Conservation (phyloP, 148 eudicot species). For the Silene uniflora region DNA sequence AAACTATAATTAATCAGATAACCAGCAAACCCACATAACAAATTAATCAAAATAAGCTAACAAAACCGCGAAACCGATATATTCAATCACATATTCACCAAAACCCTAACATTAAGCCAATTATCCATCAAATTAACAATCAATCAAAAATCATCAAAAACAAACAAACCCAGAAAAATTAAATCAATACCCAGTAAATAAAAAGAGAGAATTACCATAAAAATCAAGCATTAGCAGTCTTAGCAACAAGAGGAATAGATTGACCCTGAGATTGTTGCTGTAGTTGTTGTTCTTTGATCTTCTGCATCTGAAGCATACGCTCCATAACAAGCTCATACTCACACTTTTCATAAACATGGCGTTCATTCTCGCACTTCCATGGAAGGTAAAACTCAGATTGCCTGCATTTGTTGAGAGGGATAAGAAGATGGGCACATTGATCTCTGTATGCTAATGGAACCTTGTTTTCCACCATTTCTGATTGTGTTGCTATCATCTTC, state of each 20-base stretch:
- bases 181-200: background rate
- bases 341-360: constrained; percentile 91
- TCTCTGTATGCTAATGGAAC: constrained; percentile 84
- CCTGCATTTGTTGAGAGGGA: constrained; percentile 94
- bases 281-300: constrained; percentile 51
- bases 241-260: constrained; percentile 57
- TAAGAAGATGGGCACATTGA: constrained; percentile 91
- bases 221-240: constrained; percentile 68
- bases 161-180: background rate
- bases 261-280: constrained; percentile 32
- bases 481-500: constrained; percentile 93
- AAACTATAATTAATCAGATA: background rate
- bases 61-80: background rate
- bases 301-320: constrained; percentile 89
- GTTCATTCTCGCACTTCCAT: constrained; percentile 86
- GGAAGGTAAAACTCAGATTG: constrained; percentile 78
- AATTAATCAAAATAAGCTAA: background rate
- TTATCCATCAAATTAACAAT: background rate
- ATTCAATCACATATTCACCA: no score
- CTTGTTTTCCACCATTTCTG: constrained; percentile 67
- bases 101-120: background rate
- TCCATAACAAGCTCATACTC: constrained; percentile 99
- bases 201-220: background rate
- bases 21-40: background rate
- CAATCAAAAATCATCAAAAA: background rate